Evolutionary conservation across 768 basidiomycete species (phyloP).

Genomic region (Rickenella mellea): DNA sequence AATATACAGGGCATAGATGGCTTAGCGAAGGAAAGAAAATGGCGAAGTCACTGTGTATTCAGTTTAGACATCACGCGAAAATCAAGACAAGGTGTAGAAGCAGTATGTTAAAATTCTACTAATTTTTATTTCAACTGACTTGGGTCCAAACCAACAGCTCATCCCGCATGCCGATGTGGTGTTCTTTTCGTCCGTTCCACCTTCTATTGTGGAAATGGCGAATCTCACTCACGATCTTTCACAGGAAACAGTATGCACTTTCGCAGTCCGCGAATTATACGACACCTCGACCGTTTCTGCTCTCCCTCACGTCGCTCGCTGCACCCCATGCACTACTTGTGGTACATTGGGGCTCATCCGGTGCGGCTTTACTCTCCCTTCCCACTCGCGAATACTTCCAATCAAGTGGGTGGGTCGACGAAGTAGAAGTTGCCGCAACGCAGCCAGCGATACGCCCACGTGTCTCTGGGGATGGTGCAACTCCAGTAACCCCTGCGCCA

Average conservation of each 20-base stretch:
- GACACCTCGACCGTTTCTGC: slow-evolving; percentile 67
- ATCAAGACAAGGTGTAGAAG: slow-evolving; percentile 69
- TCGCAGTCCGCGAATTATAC: slow-evolving; percentile 48
- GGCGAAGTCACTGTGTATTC: slow-evolving; percentile 76
- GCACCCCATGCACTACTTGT: slow-evolving; percentile 73
- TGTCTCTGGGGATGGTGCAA: slow-evolving; percentile 8
- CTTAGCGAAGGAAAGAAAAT: slow-evolving; percentile 72
- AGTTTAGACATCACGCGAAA: slow-evolving; percentile 71
- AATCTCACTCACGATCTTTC: neutral
- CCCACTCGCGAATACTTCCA: slow-evolving; percentile 85
- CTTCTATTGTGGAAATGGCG: neutral
- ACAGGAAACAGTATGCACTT: slow-evolving; percentile 58
- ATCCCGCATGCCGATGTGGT: slow-evolving; percentile 77
- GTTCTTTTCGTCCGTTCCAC: slow-evolving; percentile 38
- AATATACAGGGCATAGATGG: slow-evolving; percentile 77
- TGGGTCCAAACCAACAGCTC: slow-evolving; percentile 37
- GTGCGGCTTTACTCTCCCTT: slow-evolving; percentile 70
- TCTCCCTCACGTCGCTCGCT: slow-evolving; percentile 59
- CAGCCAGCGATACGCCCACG: slow-evolving; percentile 15
- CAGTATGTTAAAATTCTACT: slow-evolving; percentile 36
- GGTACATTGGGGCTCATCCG: slow-evolving; percentile 71
- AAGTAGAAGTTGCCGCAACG: slow-evolving; percentile 18
- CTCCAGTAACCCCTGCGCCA: neutral
- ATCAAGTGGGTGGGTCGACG: slow-evolving; percentile 71
- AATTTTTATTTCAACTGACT: slow-evolving; percentile 1